These are phyloP conservation scores for Cyathus striatus DNA, from an alignment of 768 basidiomycete species.

Conservation along the genomic window DNA sequence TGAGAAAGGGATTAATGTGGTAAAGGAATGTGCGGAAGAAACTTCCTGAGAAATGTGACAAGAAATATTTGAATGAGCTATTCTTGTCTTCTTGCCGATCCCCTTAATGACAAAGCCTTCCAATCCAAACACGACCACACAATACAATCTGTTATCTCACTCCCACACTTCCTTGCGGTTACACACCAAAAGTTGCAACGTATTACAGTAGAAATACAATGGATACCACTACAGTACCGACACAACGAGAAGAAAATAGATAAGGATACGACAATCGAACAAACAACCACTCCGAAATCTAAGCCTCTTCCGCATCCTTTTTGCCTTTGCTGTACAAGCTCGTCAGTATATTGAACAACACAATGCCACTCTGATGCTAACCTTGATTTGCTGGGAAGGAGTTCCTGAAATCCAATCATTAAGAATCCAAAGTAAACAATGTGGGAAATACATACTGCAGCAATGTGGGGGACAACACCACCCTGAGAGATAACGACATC, in stretches of 20 bases:
- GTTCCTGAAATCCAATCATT: conserved; percentile 22
- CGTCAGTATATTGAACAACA: conserved; percentile 2
- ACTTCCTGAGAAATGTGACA: no score
- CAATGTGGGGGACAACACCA: conserved; percentile 85
- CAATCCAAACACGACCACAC: background rate
- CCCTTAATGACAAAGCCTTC: background rate
- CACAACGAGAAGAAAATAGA: conserved; percentile 12
- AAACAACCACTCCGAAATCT: conserved; percentile 12
- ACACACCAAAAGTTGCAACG: background rate
- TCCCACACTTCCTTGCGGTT: no score
- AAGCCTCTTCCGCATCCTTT: conserved; percentile 35
- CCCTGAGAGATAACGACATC: conserved; percentile 93
- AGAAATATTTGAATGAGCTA: no score
- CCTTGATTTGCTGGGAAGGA: conserved; percentile 36
- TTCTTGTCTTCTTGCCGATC: no score
- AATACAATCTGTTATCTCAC: background rate
- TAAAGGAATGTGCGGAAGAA: no score
- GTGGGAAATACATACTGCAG: conserved; percentile 23
- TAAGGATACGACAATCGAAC: conserved; percentile 3
- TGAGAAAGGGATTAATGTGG: conserved; percentile 2
- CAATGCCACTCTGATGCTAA: conserved; percentile 6
- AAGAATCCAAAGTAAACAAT: conserved; percentile 1
- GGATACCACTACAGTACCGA: conserved; percentile 8
- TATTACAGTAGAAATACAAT: conserved; percentile 8
- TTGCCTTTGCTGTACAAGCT: conserved; percentile 25